phyloP scores from a whole-genome alignment of 2,329 filamentous ascomycete species.

The Coniochaeta sp. region DNA sequence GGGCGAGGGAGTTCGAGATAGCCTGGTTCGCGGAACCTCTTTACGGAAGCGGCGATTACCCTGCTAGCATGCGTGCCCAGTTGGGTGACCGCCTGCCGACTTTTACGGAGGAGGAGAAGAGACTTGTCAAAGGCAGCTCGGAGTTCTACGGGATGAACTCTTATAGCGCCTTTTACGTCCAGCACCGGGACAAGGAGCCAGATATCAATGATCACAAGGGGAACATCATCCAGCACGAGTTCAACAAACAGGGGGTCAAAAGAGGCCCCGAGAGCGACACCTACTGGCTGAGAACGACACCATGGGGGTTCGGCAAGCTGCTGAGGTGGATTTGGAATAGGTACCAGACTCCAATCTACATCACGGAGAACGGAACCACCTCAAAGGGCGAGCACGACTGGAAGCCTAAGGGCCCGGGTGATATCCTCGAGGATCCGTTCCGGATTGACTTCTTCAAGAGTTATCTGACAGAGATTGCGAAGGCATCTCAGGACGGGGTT shows the following conservation, averaged over 20 bases:
- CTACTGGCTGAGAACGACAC: conserved; percentile 29
- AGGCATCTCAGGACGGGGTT: conserved; percentile 27
- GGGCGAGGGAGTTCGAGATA: conserved; percentile 33
- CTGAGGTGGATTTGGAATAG: conserved; percentile 32
- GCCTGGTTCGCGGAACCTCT: conserved; percentile 33
- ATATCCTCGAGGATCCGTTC: conserved; percentile 29
- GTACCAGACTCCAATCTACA: conserved; percentile 32
- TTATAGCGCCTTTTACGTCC: conserved; percentile 31
- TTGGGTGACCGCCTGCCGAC: conserved; percentile 27
- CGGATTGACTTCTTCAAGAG: conserved; percentile 29
- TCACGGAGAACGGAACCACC: conserved; percentile 35
- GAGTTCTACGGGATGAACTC: conserved; percentile 36
- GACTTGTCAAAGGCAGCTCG: conserved; percentile 27
- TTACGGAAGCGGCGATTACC: conserved; percentile 30
- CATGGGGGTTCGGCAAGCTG: conserved; percentile 29
- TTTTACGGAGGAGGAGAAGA: conserved; percentile 31
- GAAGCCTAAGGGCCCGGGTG: conserved; percentile 18
- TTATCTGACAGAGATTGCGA: conserved; percentile 29
- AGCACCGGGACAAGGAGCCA: conserved; percentile 24
- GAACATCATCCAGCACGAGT: conserved; percentile 28
- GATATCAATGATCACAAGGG: conserved; percentile 32
- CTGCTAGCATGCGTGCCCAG: conserved; percentile 29
- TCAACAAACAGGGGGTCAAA: conserved; percentile 23
- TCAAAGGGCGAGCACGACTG: conserved; percentile 29
- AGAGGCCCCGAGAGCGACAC: conserved; percentile 30